Percentiles rank a stretch among this genome's conserved stretches.
Conservation (phyloP, 148 eudicot genomes). For the Fagopyrum homotropicum region DNA sequence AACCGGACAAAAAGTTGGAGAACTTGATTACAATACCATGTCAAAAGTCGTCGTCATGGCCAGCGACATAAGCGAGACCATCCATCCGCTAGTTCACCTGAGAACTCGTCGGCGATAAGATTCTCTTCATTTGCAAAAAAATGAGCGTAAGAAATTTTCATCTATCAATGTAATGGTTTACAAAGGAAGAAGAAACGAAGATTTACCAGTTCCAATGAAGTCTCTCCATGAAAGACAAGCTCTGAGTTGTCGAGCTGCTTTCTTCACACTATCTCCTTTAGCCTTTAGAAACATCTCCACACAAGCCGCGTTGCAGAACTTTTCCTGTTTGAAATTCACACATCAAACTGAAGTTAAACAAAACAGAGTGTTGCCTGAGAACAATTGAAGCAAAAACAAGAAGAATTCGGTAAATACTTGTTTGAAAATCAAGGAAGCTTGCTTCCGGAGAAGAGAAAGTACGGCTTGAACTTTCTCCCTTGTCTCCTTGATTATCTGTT, state of each 20-base stretch:
- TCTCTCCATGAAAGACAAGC: conserved; percentile 86
- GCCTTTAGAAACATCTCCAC: conserved; percentile 71
- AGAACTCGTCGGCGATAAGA: conserved; percentile 91
- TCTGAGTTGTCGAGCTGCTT: conserved; percentile 73
- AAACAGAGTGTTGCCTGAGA: neutral
- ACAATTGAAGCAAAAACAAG: too few relatives aligned
- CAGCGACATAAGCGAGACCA: conserved; percentile 84
- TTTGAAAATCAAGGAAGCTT: conserved; percentile 73
- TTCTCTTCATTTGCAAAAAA: conserved; percentile 33
- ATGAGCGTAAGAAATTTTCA: neutral
- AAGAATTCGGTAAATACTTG: conserved; percentile 37
- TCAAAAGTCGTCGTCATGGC: conserved; percentile 75
- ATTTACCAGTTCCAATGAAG: conserved; percentile 52
- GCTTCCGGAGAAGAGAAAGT: conserved; percentile 59
- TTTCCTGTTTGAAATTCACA: conserved; percentile 44
- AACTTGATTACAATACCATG: conserved; percentile 55
- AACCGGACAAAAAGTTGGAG: neutral
- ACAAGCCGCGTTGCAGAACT: conserved; percentile 75
- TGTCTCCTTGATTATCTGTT: conserved; percentile 11
- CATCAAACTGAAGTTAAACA: neutral
- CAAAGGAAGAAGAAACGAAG: neutral
- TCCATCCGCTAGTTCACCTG: conserved; percentile 92
- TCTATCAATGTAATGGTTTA: neutral
- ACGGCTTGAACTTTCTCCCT: conserved; percentile 58
- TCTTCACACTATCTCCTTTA: conserved; percentile 81